A percentile compares a stretch with the other conserved stretches of the same genome.
Evolutionary conservation across 495 filamentous ascomycete species (phyloP).

Genomic region (Pseudevernia furfuracea): DNA sequence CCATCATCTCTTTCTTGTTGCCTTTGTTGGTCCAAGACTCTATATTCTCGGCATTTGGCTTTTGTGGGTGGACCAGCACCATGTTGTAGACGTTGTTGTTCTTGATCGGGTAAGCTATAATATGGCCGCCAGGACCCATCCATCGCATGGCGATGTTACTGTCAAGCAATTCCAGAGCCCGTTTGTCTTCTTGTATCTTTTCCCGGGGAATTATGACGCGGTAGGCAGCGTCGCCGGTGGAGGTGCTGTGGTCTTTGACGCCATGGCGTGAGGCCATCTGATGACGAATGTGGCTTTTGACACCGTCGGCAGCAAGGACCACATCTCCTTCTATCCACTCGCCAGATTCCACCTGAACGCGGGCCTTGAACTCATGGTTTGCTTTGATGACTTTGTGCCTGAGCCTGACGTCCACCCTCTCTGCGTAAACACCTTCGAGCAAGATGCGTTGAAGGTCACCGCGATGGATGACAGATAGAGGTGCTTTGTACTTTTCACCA

Average conservation of each 20-base stretch:
- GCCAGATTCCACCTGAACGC: not conserved
- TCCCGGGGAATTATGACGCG: slow-evolving; percentile 69
- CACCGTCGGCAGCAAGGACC: slow-evolving; percentile 64
- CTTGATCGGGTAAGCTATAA: slow-evolving; percentile 74
- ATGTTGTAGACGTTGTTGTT: slow-evolving; percentile 74
- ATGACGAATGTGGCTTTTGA: slow-evolving; percentile 58
- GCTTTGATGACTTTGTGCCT: slow-evolving; percentile 47
- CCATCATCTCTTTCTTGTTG: slow-evolving; percentile 58
- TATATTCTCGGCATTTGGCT: slow-evolving; percentile 64
- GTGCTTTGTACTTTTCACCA: slow-evolving; percentile 6
- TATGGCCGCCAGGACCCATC: slow-evolving; percentile 71
- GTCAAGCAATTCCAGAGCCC: slow-evolving; percentile 60
- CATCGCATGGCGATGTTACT: slow-evolving; percentile 62
- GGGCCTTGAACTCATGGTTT: slow-evolving; percentile 49
- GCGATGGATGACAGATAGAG: slow-evolving; percentile 1
- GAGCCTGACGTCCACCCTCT: slow-evolving; percentile 44
- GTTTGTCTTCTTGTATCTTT: slow-evolving; percentile 58
- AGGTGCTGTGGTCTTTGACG: slow-evolving; percentile 51
- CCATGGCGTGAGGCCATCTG: slow-evolving; percentile 52
- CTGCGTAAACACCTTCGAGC: slow-evolving; percentile 26
- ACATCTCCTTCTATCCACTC: slow-evolving; percentile 52
- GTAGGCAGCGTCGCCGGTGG: slow-evolving; percentile 76
- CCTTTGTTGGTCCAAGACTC: slow-evolving; percentile 70
- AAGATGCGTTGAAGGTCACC: slow-evolving; percentile 4
- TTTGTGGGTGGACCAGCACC: slow-evolving; percentile 67